Base-by-base conservation (phyloP, 176 grass and related monocot genomes). In the Alloteropsis semialata region DNA sequence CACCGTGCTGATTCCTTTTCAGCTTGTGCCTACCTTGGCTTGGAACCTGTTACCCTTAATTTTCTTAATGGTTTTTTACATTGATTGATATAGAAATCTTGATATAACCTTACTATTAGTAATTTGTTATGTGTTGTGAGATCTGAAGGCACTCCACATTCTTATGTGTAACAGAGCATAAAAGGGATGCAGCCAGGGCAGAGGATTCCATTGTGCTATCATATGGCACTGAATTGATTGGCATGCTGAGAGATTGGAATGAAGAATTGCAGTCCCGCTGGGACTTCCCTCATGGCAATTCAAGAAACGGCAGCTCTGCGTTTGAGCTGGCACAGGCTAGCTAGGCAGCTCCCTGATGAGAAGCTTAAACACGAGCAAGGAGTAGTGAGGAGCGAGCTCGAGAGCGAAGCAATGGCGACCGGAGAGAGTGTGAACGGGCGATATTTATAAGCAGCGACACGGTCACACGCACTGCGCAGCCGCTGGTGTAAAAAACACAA, bases 201-300 rank as follows among this genome's bases (percentile, higher is more conserved):
- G 97, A 99, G 75, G 97, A 99, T 59, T 87, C 89, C 41, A 65
- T 99, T 42, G 82, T 85, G 22, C 66, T 99, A 75, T 90, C 97
- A 74, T 99, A 90, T 93, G 97, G 97, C 45, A 96, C 87, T 29
- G 97, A 99, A 66, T 87, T 95, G 69, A 92, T 96, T 92, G 97
- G 93, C 70, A 96, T 99, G 97, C 97, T 96, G 78, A 96, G 97
- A 89, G 97, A 99, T 77, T 99, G 97, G 97, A 12, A 10, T 25
- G 4, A 61, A 29, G 29, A 60, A 12, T 5, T 60, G 11, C 13
- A 45, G 43, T 12, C 97, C 44, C 96, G 97, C 78, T 87, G 85
- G 63, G 97, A 99, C 81, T 99, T 99, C 51, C 97, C 97, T 85
- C 97, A 96, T 72, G 84, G 70, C 76, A 96, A 85, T 82, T 64